Evolutionary conservation across 805 yeast species (phyloP).

Genomic region (Yarrowia sp.): DNA sequence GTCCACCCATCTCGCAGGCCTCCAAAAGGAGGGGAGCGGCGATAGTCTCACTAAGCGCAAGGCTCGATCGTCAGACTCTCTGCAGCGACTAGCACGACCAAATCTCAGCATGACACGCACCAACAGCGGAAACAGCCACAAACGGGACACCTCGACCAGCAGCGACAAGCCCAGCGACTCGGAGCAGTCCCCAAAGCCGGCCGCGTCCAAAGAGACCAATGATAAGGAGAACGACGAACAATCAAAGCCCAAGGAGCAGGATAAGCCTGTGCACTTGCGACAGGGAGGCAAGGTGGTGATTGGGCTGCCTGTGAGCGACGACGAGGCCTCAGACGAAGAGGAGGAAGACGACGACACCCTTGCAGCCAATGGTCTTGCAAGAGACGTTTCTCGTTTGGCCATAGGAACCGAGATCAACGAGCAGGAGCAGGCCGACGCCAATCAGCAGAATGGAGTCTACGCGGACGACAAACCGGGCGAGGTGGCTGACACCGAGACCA

Average conservation of each 20-base stretch:
- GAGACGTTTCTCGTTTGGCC: slow-evolving; percentile 6
- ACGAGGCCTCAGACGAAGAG: slow-evolving; percentile 15
- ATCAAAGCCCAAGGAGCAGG: slow-evolving; percentile 13
- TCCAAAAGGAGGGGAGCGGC: slow-evolving; percentile 21
- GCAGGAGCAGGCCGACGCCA: slow-evolving; percentile 32
- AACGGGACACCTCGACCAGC: slow-evolving; percentile 5
- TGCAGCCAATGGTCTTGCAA: slow-evolving; percentile 2
- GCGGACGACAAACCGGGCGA: slow-evolving; percentile 1
- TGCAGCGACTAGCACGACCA: slow-evolving; percentile 18
- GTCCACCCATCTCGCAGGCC: slow-evolving; percentile 21
- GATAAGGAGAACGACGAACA: slow-evolving; percentile 20
- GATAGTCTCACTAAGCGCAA: slow-evolving; percentile 36
- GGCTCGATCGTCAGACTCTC: slow-evolving; percentile 34
- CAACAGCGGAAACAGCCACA: slow-evolving; percentile 10
- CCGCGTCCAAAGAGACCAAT: neutral
- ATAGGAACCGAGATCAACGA: slow-evolving; percentile 24
- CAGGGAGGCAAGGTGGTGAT: slow-evolving; percentile 34
- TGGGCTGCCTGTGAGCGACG: slow-evolving; percentile 28
- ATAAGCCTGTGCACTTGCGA: slow-evolving; percentile 18
- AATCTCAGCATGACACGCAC: slow-evolving; percentile 28
- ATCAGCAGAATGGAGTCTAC: slow-evolving; percentile 12
- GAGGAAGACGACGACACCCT: neutral
- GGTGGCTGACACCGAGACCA: slow-evolving; percentile 19
- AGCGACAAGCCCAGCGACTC: slow-evolving; percentile 12
- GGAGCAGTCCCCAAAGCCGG: neutral